Base-by-base conservation (phyloP, 2,329 filamentous ascomycete genomes). In the Neopestalotiopsis sp. region DNA sequence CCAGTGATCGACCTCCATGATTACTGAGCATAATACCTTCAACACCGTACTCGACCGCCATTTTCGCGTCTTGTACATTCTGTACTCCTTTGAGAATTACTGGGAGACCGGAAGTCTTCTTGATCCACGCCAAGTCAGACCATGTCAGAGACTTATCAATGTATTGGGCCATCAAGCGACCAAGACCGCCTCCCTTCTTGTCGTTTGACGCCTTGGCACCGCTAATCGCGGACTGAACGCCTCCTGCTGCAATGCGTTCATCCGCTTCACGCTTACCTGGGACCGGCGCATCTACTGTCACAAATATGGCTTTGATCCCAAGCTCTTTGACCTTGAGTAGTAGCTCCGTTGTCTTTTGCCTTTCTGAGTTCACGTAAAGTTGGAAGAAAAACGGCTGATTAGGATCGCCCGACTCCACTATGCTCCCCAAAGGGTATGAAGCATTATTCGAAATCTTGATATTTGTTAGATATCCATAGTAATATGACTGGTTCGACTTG, bases 191-290 rank as follows among this genome's bases (percentile, higher is more conserved):
- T 0, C 86, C 86, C 68, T 87, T 86, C 67, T 83, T 84, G 74
- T 87, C 86, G 57, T 84, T 86, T 58, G 78, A 80, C 3, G 79
- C 82, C 56, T 78, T 78, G 3, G 80, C 80, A 0, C 84, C 83
- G 17, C 82, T 80, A 68, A 81, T 79, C n/a, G 76, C 79, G 13
- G 78, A 78, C 28, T 72, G 72, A 4, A 81, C 82, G 49, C 84
- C 83, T 1, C 82, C 82, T 49, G 84, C 84, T 2, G 78, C 75
- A 28, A 86, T 81, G 3, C 86, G 84, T 72, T 88, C 86, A 69
- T 89, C 87, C 1, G 85, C 85, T 71, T 89, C 87, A 17, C 88
- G 84, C 72, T 89, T 98, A 0, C 95, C 95, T 0, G 94, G 93
- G 1, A 97, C 93, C 0, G 95, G 94, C 0, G 83, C 81, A 69